Base-by-base conservation (phyloP, 495 filamentous ascomycete genomes). In the Glarea lozoyensis region DNA sequence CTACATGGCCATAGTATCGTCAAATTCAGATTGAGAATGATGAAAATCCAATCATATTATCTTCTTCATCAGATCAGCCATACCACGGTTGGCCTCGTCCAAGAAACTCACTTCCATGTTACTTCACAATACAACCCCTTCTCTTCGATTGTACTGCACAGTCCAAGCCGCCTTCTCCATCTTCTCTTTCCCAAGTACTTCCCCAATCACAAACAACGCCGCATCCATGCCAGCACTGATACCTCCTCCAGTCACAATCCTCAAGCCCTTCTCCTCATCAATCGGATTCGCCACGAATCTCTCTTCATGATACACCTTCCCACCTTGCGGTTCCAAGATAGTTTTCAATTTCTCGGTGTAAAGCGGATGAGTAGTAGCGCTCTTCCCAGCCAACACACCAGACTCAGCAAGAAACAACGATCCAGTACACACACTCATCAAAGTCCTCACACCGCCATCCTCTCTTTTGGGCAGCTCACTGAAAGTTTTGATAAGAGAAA, bases 231-330 rank as follows among this genome's bases (percentile, higher is more conserved):
- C 86, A 57, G 79, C 76, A 51, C 75, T 80, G 39, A 87, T 67
- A 36, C 85, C 86, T 43, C 85, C 84, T 59, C 70, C 72, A 21
- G 86, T 90, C 45, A 93, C 72, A 37, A 90, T 68, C 49, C 80
- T 73, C 56, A 88, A 69, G 15, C 82, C 78, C 15, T 34, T 37
- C 20, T 72, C 70, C 68, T 85, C 67, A 47, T 72, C 73, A 11
- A 70, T 73, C 57, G 81, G 81, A 66, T 86, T 86, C 55, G 88
- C 83, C 10, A 88, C 74, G 52, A 85, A 88, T 46, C 84, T 72
- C 54, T 81, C 78, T 44, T 86, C 80, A n/a, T 11, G 18, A 2
- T n/a, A 27, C 46, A 85, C 66, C 43, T 79, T 79, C 43, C 72
- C 69, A 11, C 67, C 64, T 15, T 68, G 37, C 38, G 68, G 65